phyloP scores from a whole-genome alignment of 73 alveolate genomes.

The Stentor roeselii region DNA sequence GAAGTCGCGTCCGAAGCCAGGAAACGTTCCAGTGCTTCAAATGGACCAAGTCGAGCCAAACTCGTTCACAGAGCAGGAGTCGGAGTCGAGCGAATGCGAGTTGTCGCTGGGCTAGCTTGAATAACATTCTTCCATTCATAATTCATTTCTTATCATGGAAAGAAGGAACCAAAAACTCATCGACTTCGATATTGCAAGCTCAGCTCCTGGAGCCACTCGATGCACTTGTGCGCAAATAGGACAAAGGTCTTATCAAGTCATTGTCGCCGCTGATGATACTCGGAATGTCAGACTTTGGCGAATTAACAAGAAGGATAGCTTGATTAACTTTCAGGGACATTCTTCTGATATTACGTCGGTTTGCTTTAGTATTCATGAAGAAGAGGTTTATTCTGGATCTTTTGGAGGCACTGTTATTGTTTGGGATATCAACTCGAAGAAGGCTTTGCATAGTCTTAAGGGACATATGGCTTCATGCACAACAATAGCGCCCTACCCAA shows the following conservation, averaged over 20 bases:
- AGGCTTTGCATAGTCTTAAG: conserved; percentile 33
- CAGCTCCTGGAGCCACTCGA: not conserved
- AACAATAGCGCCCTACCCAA: conserved; percentile 41
- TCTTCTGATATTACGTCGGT: conserved; percentile 49
- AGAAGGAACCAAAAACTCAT: not conserved
- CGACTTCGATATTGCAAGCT: conserved; percentile 2
- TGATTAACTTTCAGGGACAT: conserved; percentile 47
- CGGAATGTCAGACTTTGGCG: conserved; percentile 45
- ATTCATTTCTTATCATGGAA: too few relatives aligned
- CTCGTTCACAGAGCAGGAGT: not conserved
- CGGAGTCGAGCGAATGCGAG: too few relatives aligned
- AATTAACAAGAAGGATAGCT: conserved; percentile 32
- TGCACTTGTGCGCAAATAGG: conserved; percentile 50
- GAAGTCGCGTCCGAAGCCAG: not conserved
- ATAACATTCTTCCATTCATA: too few relatives aligned
- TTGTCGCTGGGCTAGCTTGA: too few relatives aligned
- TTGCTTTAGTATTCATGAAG: conserved; percentile 38
- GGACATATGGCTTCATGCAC: conserved; percentile 57
- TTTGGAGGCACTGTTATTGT: conserved; percentile 61
- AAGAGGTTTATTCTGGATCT: conserved; percentile 57
- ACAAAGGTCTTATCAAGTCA: conserved; percentile 30
- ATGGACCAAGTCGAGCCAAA: not conserved
- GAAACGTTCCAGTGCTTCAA: not conserved
- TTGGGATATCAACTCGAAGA: conserved; percentile 54
- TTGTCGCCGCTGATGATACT: conserved; percentile 58